Evolutionary conservation across 768 basidiomycete genomes (phyloP).

Genomic region (Russula sp.): DNA sequence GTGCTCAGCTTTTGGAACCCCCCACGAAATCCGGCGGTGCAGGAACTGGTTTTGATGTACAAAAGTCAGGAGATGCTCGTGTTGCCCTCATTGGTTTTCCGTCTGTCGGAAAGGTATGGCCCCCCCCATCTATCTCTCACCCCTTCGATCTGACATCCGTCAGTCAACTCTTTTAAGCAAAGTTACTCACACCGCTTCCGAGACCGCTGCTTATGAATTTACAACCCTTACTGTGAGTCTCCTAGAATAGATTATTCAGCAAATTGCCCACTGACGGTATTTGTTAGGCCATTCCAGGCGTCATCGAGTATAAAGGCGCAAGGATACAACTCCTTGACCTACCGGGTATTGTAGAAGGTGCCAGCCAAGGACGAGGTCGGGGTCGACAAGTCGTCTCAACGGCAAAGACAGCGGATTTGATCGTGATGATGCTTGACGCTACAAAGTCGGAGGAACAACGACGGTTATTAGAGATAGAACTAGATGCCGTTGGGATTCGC

Average conservation of each 20-base stretch:
- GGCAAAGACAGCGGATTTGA: slow-evolving; percentile 61
- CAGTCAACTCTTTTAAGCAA: slow-evolving; percentile 91
- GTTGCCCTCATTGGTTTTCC: slow-evolving; percentile 95
- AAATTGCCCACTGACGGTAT: background rate
- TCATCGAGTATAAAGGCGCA: slow-evolving; percentile 92
- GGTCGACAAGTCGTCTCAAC: slow-evolving; percentile 95
- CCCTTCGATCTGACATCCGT: slow-evolving; percentile 17
- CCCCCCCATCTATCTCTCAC: slow-evolving; percentile 5
- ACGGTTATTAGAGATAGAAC: slow-evolving; percentile 81
- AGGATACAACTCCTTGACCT: slow-evolving; percentile 93
- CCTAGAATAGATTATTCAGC: background rate
- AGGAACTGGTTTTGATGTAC: slow-evolving; percentile 87
- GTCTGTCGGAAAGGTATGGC: slow-evolving; percentile 78
- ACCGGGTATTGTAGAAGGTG: slow-evolving; percentile 94
- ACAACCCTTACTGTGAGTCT: slow-evolving; percentile 76
- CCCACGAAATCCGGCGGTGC: slow-evolving; percentile 74
- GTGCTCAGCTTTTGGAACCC: slow-evolving; percentile 93
- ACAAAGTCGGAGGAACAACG: slow-evolving; percentile 93
- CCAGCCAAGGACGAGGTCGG: slow-evolving; percentile 86
- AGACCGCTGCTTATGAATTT: slow-evolving; percentile 92
- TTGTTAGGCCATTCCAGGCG: slow-evolving; percentile 87
- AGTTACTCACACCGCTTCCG: slow-evolving; percentile 86
- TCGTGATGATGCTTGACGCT: slow-evolving; percentile 89
- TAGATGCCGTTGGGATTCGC: slow-evolving; percentile 95
- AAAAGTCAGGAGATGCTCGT: slow-evolving; percentile 83